These are phyloP conservation scores for Daldinia bambusicola DNA, from an alignment of 495 filamentous ascomycete genomes.

Conservation along the genomic window DNA sequence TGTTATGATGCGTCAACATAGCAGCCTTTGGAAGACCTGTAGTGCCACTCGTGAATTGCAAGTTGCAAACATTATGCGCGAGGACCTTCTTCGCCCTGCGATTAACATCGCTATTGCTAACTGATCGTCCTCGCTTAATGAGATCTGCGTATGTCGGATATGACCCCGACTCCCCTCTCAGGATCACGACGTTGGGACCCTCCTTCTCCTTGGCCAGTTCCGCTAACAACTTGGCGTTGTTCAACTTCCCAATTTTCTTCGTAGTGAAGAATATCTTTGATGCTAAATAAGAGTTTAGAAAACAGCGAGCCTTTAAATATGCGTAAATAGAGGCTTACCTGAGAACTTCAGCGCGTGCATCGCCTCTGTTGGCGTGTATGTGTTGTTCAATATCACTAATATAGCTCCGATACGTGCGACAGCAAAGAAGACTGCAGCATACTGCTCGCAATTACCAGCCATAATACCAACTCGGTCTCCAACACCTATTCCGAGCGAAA, in stretches of 20 bases:
- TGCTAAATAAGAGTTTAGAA: slow-evolving; percentile 42
- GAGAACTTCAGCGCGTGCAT: slow-evolving; percentile 71
- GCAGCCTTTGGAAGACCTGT: slow-evolving; percentile 77
- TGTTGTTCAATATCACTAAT: slow-evolving; percentile 76
- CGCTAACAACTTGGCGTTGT: slow-evolving; percentile 63
- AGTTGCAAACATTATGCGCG: slow-evolving; percentile 71
- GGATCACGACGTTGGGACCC: slow-evolving; percentile 61
- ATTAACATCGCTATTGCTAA: slow-evolving; percentile 48
- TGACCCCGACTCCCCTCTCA: slow-evolving; percentile 60
- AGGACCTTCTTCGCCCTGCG: slow-evolving; percentile 57
- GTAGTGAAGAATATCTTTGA: slow-evolving; percentile 73
- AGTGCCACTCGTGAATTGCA: slow-evolving; percentile 78
- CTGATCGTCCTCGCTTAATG: slow-evolving; percentile 55
- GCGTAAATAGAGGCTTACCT: slow-evolving; percentile 52
- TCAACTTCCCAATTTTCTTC: slow-evolving; percentile 66
- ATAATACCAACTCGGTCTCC: slow-evolving; percentile 75
- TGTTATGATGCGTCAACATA: slow-evolving; percentile 79
- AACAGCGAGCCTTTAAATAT: not conserved
- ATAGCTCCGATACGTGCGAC: slow-evolving; percentile 72
- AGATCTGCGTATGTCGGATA: slow-evolving; percentile 66
- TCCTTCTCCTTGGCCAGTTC: slow-evolving; percentile 57
- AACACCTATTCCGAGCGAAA: slow-evolving; percentile 67
- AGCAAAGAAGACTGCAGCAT: slow-evolving; percentile 74
- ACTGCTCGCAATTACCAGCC: slow-evolving; percentile 78
- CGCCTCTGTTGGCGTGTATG: slow-evolving; percentile 72